Evolutionary conservation across 202 grass and related monocot genomes (phyloP), one percentile per base, ranked within the genome.

Genomic region (Carex arenaria): DNA sequence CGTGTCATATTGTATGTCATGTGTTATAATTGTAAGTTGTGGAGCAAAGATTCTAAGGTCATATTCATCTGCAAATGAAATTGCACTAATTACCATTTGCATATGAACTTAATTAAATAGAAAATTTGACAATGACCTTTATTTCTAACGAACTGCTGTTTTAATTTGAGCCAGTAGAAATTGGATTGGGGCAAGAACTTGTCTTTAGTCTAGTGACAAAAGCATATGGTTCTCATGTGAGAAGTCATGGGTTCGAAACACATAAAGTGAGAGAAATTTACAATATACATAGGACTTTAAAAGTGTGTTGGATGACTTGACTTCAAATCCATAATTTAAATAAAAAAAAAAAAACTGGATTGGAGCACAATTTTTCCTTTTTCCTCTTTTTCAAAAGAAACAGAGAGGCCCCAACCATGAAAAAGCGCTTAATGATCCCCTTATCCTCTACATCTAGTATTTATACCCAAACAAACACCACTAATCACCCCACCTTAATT

Each of bases 401-500:
- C 14, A 4, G 57, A 80, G 78, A 65, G 56, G 23, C 3, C 14
- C 57, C 40, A 65, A 60, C 57, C 60, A 65, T 51, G 69, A 57
- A 59, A 47, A 76, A 57, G 15, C 53, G 7, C 73, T 77, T 57
- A 77, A 28, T 18, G 52, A 76, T 56, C 15, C 15, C 7, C 72
- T 75, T 75, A 57, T 59, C 73, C 51, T 36, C 28, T 59, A 57
- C 7, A 36, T 10, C 19, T 9, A 36, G 23, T 77, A 76, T 77
- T 57, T 77, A 77, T 77, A 77, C 42, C 28, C 52, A 77, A 76
- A 34, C 72, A 82, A 82, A n/a, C 80, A 23, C 61, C 43, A 64
- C 19, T 64, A 68, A 68, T 40, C 61, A 82, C 62, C 42, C 62
- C 64, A 53, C 9, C 22, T 66, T 43, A n/a, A n/a, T n/a, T n/a